Base-by-base conservation (phyloP, 2,329 filamentous ascomycete species). In the Cladosporium sp. region DNA sequence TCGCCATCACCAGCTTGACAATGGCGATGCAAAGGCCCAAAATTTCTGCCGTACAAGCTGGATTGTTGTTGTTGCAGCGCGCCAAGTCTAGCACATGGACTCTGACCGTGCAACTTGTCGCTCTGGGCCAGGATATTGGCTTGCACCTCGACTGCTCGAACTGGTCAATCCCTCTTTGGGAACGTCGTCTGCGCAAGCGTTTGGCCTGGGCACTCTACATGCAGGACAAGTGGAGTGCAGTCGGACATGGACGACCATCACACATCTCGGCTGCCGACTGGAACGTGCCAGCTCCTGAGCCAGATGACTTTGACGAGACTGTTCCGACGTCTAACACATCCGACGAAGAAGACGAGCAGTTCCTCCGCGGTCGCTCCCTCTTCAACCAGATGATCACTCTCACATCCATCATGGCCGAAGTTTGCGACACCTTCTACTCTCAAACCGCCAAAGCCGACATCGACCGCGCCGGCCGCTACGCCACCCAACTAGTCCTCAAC, bases 121-220 rank as follows among this genome's bases (percentile, higher is more conserved):
- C 91, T 20, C 86, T 94, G 40, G 88, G 84, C 0, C 91, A 96
- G 71, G 91, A 96, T 71, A 80, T 97, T 2, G 92, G 92, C 47
- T 77, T 97, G 37, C 91, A 97, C 71, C 84, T 96, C 39, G 91
- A 96, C 73, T 96, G 91, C 75, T 84, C 87, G 4, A 79, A 80
- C 53, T 96, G 92, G 92, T 90, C 90, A 61, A 93, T 96, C 55
- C 90, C 91, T 25, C 80, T 81, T 0, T 96, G 91, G 91, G 91
- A 96, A 72, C 88, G 89, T 65, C 89, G 90, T 0, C 73, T 96
- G 58, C 82, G 92, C 60, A 94, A 93, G 71, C 84, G 92, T 49
- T 82, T 96, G 40, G 91, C 90, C 1, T 96, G 92, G 91, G 91
- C 90, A 2, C 74, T 96, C 51, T 96, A 94, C 71, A 93, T 95